phyloP scores from a whole-genome alignment of 805 yeast genomes.

The Cyberlindnera maclurae region DNA sequence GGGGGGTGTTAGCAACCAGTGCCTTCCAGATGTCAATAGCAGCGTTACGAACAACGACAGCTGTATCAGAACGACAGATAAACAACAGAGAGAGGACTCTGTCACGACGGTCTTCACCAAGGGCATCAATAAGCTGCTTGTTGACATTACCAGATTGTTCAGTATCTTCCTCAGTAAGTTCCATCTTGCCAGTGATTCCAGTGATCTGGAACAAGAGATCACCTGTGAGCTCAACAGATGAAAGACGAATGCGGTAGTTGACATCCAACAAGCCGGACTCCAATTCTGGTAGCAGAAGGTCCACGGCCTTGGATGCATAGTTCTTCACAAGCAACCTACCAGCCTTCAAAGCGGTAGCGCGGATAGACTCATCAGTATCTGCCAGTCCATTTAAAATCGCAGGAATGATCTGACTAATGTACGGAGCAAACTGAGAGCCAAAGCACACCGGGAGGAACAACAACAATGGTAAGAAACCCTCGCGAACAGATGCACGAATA shows the following conservation, averaged over 20 bases:
- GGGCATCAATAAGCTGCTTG: constrained; percentile 60
- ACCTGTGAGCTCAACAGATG: constrained; percentile 93
- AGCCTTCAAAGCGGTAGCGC: constrained; percentile 85
- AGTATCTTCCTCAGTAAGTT: constrained; percentile 48
- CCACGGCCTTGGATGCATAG: constrained; percentile 90
- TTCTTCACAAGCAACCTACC: constrained; percentile 88
- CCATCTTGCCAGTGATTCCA: constrained; percentile 77
- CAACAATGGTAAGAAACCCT: constrained; percentile 87
- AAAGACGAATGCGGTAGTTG: constrained; percentile 80
- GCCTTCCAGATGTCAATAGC: constrained; percentile 96
- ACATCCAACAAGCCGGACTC: constrained; percentile 82
- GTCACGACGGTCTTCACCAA: constrained; percentile 87
- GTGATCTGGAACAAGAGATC: constrained; percentile 90
- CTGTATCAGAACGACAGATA: constrained; percentile 87
- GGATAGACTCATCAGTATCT: constrained; percentile 76
- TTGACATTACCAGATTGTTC: constrained; percentile 45
- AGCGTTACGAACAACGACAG: constrained; percentile 81
- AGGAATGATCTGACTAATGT: constrained; percentile 79
- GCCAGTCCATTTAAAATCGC: constrained; percentile 89
- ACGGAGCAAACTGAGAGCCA: constrained; percentile 87
- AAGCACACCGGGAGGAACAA: constrained; percentile 91
- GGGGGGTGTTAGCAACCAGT: constrained; percentile 90
- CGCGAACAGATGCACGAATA: constrained; percentile 67
- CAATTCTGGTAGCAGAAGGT: constrained; percentile 85
- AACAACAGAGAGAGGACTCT: constrained; percentile 79